phyloP scores from a whole-genome alignment of 108 stramenopile genomes.

The Licmophora abbreviata region DNA sequence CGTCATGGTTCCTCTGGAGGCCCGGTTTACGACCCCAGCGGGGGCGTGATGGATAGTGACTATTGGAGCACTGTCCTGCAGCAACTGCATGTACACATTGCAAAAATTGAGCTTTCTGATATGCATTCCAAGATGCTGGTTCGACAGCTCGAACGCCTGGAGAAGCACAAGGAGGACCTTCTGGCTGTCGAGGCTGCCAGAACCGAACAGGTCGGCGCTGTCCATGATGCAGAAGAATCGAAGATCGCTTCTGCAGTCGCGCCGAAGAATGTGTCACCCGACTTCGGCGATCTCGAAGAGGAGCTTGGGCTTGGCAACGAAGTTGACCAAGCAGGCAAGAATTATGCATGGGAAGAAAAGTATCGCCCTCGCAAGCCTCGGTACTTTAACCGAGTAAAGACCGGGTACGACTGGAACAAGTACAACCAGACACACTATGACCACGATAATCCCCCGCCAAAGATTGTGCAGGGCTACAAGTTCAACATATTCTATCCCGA shows the following conservation, averaged over 20 bases:
- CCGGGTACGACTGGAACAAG: conserved; percentile 99
- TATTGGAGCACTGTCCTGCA: conserved; percentile 85
- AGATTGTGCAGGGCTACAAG: conserved; percentile 98
- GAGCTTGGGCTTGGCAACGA: conserved; percentile 76
- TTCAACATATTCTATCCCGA: conserved; percentile 99
- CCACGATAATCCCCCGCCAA: conserved; percentile 99
- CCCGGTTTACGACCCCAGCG: conserved; percentile 19
- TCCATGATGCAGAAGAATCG: conserved; percentile 6
- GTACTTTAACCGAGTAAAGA: conserved; percentile 98
- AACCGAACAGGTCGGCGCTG: conserved; percentile 20
- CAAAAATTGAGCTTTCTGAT: conserved; percentile 75
- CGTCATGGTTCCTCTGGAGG: conserved; percentile 8
- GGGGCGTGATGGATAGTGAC: conserved; percentile 49
- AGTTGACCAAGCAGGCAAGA: conserved; percentile 27
- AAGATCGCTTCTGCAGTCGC: conserved; percentile 21
- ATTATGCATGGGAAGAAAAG: conserved; percentile 87
- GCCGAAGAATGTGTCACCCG: conserved; percentile 49
- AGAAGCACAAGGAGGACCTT: conserved; percentile 63
- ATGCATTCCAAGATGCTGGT: conserved; percentile 90
- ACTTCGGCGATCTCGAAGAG: conserved; percentile 84
- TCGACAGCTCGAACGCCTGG: conserved; percentile 83
- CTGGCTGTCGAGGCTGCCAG: conserved; percentile 18
- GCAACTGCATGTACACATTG: conserved; percentile 77
- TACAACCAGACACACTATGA: conserved; percentile 99
- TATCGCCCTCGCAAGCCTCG: conserved; percentile 96